Conservation (phyloP, 176 grass and related monocot genomes). For the Oryza officinalis region DNA sequence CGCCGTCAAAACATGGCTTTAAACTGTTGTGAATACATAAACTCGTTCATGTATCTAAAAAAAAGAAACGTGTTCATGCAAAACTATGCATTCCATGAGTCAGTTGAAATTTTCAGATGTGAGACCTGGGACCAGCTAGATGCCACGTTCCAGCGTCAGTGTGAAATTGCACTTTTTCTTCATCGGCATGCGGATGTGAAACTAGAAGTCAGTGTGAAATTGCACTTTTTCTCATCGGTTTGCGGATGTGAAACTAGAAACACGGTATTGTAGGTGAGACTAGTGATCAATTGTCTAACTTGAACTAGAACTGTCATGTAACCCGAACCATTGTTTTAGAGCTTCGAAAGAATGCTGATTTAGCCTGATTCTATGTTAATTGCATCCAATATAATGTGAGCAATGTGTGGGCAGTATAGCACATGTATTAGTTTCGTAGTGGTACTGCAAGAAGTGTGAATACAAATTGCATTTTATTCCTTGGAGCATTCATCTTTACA, state of each 20-base stretch:
- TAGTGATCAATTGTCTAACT: not conserved
- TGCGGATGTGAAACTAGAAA: not conserved
- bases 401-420: too few species aligned
- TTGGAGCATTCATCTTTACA: constrained; percentile 32
- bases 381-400: too few species aligned
- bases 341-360: not conserved
- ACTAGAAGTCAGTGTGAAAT: not conserved
- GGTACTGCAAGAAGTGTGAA: too few species aligned
- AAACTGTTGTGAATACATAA: too few species aligned
- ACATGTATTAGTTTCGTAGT: not conserved
- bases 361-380: too few species aligned
- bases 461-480: constrained; percentile 23
- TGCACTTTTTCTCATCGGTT: not conserved
- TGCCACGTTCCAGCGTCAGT: not conserved
- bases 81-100: not conserved
- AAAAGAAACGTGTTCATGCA: not conserved
- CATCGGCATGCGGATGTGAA: not conserved
- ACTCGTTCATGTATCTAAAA: too few species aligned
- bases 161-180: not conserved
- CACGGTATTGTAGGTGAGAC: not conserved
- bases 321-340: not conserved
- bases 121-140: not conserved
- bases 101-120: not conserved
- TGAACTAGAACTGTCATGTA: not conserved
- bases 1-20: not conserved